Base-by-base conservation (phyloP, 805 yeast species). In the Torulaspora microellipsoides region DNA sequence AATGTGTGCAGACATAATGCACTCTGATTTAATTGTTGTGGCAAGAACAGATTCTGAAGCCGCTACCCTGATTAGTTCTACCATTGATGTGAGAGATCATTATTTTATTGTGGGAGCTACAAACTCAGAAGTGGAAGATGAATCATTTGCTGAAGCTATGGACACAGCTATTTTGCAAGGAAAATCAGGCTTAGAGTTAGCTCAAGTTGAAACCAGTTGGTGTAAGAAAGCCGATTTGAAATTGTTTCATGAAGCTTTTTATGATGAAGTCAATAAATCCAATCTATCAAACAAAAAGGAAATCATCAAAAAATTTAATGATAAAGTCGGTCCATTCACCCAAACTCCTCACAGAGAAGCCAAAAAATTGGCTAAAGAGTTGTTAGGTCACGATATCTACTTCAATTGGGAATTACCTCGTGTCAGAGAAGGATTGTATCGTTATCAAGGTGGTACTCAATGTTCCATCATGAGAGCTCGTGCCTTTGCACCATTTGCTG, bases 11-110 rank as follows among this genome's bases (percentile, higher is more conserved):
- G 98, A 91, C 70, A 85, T 90, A 50, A 80, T 87, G 70, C 93
- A 95, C 40, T 78, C 89, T 34, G 89, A 89, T 62, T 76, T 91
- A 62, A 70, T 91, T 52, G 78, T 83, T 53, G 95, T 91, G 59
- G 97, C 97, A 40, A 82, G 98, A 73, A 89, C 97, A 31, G 98
- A 91, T 68, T 87, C 96, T 43, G 98, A 91, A 73, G 97, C 96
- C 53, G 98, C 97, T 37, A 91, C 97, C 42, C 77, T 91, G 64
- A 75, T 91, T 64, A 87, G 96, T 48, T 87, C 96, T 15, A 85
- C 97, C 42, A 90, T 91, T 60, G 98, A 91, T 68, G 80, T 76
- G 69, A 80, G 98, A 68, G 98, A 91, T 68, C 98, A 91, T 67
- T 88, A 83, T 71, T 91, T 86, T 67, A 75, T 91, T 58, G 79